Evolutionary conservation across 73 alveolate genomes (phyloP), one percentile per base, ranked within the genome.

Genomic region (Paramecium biaurelia): DNA sequence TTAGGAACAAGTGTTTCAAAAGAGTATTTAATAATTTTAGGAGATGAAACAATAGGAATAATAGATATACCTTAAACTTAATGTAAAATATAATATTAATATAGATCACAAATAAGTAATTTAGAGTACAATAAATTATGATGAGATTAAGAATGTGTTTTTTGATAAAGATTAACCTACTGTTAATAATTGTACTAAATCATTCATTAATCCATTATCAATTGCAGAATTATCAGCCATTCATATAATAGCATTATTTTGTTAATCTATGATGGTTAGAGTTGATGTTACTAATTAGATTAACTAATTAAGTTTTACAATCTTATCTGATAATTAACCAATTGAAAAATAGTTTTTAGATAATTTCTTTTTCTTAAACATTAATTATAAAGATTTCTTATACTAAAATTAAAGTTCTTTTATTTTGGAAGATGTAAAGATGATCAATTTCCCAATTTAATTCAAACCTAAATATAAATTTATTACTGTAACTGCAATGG

Each of bases 361-460:
- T 9, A 79, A 79, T 24, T 26, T 79, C 30, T 79, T 79, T 15
- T 79, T 79, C 15, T 23, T 79, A 12, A 45, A 79, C 12, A 24
- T 79, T 8, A 42, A 79, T 79, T 30, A 2, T 5, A 30, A 79
- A 26, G 90, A 79, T 11, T 79, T 30, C 32, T 23, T 79, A 30
- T 79, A 79, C 15, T 24, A 79, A 47, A 47, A 41, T 20, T 23
- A 24, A 45, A 47, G 90, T 18, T 38, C 90, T 3, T 43, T 79
- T 30, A 42, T 41, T 30, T 45, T 79, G 37, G 70, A 41, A 11
- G 45, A 38, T 47, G 42, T 79, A 4, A 41, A 79, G 18, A 79
- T 79, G 90, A 79, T 79, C 20, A 79, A 79, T 79, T 79, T 43
- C 30, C 90, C 90, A 23, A 45, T 79, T 43, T 7, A 45, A 24